A percentile compares a stretch with the other conserved stretches of the same genome.
Conservation (phyloP, 2,329 filamentous ascomycete species). For the Rhytidhysteron rufulum region DNA sequence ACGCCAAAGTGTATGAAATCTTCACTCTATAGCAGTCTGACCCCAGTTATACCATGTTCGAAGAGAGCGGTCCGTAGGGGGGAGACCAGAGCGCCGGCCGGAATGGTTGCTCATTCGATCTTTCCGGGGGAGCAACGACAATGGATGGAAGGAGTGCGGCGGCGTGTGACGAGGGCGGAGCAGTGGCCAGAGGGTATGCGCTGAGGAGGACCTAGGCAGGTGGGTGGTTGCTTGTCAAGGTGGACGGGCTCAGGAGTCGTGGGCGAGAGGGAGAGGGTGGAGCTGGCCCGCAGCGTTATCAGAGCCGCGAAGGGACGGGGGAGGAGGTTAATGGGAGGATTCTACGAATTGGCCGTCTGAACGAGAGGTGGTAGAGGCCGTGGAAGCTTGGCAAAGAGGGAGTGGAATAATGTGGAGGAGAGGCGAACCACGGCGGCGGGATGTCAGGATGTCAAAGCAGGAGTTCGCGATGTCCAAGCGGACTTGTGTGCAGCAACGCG, state of each 20-base stretch:
- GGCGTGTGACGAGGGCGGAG: not conserved
- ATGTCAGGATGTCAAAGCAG: constrained; percentile 3
- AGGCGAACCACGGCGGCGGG: constrained; percentile 9
- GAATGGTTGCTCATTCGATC: not conserved
- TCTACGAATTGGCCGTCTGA: not conserved
- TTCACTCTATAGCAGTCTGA: not conserved
- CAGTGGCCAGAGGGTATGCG: not conserved
- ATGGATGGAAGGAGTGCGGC: not conserved
- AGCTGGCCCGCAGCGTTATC: not conserved
- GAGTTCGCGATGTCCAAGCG: not conserved
- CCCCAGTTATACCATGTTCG: constrained; percentile 4
- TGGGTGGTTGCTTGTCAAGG: not conserved
- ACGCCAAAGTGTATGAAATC: not conserved
- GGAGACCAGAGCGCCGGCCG: not conserved
- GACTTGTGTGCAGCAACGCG: not conserved
- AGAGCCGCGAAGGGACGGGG: not conserved
- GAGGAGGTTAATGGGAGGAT: not conserved
- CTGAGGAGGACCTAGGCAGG: not conserved
- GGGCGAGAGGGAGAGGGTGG: not conserved
- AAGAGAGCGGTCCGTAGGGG: not conserved
- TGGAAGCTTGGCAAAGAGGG: constrained; percentile 4
- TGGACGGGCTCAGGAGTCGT: not conserved
- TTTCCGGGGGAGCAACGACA: not conserved
- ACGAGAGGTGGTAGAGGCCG: constrained; percentile 2
- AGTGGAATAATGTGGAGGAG: constrained; percentile 8